phyloP scores from a whole-genome alignment of 176 grass and related monocot species.

The Triticum turgidum region DNA sequence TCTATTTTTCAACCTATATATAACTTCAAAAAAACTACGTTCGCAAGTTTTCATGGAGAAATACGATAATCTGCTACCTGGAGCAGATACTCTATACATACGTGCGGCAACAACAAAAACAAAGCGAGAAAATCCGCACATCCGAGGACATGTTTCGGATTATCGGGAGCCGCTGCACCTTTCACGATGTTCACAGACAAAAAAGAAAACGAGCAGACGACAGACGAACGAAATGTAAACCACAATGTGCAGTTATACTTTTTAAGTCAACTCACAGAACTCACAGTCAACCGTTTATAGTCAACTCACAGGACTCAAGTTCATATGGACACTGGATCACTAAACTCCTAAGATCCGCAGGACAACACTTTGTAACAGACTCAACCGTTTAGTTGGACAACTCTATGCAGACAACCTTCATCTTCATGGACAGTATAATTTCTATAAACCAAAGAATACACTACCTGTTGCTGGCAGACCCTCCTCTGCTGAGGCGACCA shows the following conservation, averaged over 20 bases:
- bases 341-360: slow-evolving; percentile 7
- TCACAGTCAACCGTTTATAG: neutral
- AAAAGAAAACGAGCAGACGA: neutral
- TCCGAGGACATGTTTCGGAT: neutral
- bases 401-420: neutral
- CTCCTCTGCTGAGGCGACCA: slow-evolving; percentile 18
- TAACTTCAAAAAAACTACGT: too few relatives aligned
- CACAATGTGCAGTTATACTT: neutral
- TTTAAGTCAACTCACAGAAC: too few relatives aligned
- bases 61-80: too few relatives aligned
- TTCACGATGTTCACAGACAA: slow-evolving; percentile 4
- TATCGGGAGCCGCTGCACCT: neutral
- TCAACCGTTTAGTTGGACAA: neutral
- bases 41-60: too few relatives aligned
- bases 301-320: slow-evolving; percentile 3
- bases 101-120: neutral
- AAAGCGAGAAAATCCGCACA: neutral
- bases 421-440: neutral
- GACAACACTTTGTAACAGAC: slow-evolving; percentile 8
- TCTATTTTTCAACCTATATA: too few relatives aligned
- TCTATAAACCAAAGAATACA: slow-evolving; percentile 31
- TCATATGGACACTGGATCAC: slow-evolving; percentile 21
- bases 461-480: neutral
- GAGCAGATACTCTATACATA: too few relatives aligned
- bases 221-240: neutral